Evolutionary conservation across 768 basidiomycete genomes (phyloP).

Genomic region (Panellus pusillus): DNA sequence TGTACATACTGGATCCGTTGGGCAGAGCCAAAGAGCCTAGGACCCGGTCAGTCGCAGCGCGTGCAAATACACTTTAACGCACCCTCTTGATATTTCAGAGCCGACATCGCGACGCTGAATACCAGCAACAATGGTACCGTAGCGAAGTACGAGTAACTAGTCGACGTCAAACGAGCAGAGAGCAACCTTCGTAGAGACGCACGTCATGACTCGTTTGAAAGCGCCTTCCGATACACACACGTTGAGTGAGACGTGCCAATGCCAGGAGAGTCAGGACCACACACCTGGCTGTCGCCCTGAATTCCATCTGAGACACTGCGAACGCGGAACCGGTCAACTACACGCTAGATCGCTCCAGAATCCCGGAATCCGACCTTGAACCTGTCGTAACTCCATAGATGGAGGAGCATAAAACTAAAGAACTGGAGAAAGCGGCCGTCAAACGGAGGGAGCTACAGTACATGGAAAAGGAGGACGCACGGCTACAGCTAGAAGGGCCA

Average conservation of each 20-base stretch:
- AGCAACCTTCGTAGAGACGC: slow-evolving; percentile 28
- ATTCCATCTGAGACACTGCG: slow-evolving; percentile 65
- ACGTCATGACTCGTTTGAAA: slow-evolving; percentile 91
- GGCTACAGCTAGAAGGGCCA: slow-evolving; percentile 68
- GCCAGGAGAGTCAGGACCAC: no score
- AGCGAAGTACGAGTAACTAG: slow-evolving; percentile 76
- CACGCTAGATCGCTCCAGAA: no score
- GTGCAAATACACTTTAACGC: slow-evolving; percentile 13
- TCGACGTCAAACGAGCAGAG: background rate
- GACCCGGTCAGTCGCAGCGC: background rate
- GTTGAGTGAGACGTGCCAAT: no score
- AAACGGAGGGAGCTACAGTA: no score
- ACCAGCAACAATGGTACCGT: slow-evolving; percentile 65
- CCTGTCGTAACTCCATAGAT: slow-evolving; percentile 80
- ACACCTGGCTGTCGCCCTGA: slow-evolving; percentile 66
- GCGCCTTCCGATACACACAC: slow-evolving; percentile 36
- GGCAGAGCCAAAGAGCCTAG: slow-evolving; percentile 42
- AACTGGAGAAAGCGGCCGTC: slow-evolving; percentile 46
- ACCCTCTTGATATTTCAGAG: slow-evolving; percentile 77
- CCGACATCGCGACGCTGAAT: slow-evolving; percentile 61
- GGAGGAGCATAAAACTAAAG: slow-evolving; percentile 62
- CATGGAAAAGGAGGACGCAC: no score
- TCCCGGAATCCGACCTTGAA: slow-evolving; percentile 40
- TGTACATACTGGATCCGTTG: slow-evolving; percentile 31
- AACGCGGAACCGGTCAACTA: background rate